phyloP scores from a whole-genome alignment of 495 filamentous ascomycete genomes.

The Hypomontagnella monticulosa region DNA sequence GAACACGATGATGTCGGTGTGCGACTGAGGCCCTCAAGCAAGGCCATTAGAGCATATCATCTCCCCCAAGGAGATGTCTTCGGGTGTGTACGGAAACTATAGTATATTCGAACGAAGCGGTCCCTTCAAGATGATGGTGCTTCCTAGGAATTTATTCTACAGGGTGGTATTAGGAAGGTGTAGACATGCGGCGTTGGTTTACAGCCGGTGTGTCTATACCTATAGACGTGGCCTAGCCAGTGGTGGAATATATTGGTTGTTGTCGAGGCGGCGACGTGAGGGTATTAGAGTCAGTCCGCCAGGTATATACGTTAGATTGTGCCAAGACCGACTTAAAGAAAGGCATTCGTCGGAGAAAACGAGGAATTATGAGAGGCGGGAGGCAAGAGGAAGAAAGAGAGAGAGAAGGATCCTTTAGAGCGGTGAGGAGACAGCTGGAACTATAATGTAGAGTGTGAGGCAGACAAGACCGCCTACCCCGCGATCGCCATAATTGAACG shows the following conservation, averaged over 20 bases:
- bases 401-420: constrained; percentile 17
- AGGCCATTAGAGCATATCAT: constrained; percentile 39
- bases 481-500: constrained; percentile 32
- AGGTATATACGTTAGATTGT: no score
- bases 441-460: constrained; percentile 29
- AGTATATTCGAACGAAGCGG: constrained; percentile 27
- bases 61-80: constrained; percentile 13
- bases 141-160: constrained; percentile 26
- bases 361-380: not conserved
- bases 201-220: not conserved
- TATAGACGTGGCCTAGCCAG: no score
- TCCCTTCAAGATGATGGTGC: not conserved
- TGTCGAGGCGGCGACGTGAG: not conserved
- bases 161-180: constrained; percentile 17
- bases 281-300: no score
- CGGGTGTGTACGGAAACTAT: constrained; percentile 22
- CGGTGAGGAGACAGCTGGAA: constrained; percentile 29
- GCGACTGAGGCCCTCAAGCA: constrained; percentile 33
- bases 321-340: no score
- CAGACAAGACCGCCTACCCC: constrained; percentile 38
- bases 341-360: not conserved
- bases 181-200: constrained; percentile 14
- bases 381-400: not conserved
- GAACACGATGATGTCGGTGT: constrained; percentile 30
- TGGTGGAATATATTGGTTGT: no score